phyloP scores from a whole-genome alignment of 495 filamentous ascomycete genomes.

The Parathielavia hyrcaniae region DNA sequence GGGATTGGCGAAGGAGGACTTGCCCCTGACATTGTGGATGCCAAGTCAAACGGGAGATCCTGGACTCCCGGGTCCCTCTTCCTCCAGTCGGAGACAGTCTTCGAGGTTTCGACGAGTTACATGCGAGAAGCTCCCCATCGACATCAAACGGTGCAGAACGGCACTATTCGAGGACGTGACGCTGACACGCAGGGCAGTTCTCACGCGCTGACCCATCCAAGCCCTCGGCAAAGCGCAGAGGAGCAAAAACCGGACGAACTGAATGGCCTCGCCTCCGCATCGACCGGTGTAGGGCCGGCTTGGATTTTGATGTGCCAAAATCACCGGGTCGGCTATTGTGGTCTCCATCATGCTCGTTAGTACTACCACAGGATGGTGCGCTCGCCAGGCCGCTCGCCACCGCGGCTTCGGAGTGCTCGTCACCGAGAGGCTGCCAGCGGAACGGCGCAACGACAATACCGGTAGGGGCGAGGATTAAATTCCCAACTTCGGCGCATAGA shows the following conservation, averaged over 20 bases:
- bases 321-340: not conserved
- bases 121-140: constrained; percentile 24
- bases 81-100: constrained; percentile 23
- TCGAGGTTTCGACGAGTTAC: constrained; percentile 24
- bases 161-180: constrained; percentile 17
- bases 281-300: not conserved
- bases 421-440: not conserved
- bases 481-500: not conserved
- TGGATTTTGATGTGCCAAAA: not conserved
- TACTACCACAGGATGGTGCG: not conserved
- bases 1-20: constrained; percentile 13
- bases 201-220: not conserved
- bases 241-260: not conserved
- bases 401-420: not conserved
- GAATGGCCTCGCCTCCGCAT: constrained; percentile 5
- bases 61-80: constrained; percentile 22
- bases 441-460: not conserved
- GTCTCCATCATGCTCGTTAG: not conserved
- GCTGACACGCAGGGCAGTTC: no score
- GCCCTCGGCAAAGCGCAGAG: not conserved
- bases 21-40: constrained; percentile 22
- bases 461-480: not conserved
- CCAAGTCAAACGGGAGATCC: constrained; percentile 34
- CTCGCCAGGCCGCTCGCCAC: constrained; percentile 2
- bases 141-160: constrained; percentile 28